Evolutionary conservation across 352 stramenopile genomes (phyloP), one percentile per base, ranked within the genome.

Genomic region (Phytophthora sojae): DNA sequence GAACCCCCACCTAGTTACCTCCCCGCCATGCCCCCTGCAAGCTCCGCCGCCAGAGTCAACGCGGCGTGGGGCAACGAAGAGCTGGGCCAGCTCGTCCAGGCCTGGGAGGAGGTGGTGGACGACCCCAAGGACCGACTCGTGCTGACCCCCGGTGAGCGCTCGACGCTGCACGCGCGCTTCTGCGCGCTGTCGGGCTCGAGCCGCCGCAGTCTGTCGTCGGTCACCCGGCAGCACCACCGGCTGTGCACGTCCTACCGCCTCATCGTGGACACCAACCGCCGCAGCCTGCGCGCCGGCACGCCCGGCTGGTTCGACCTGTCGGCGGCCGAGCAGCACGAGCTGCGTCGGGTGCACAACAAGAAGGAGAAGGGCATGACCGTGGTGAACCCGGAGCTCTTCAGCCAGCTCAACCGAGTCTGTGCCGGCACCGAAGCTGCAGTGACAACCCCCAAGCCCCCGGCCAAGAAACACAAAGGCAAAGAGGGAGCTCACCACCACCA

Each of bases 301-400:
- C 62, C 63, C 19, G 47, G 56, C 44, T 84, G 77, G 77, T 84
- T 82, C 52, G 64, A 80, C 1, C 44, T 84, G 32, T 69, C 77
- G 14, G 21, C 57, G 0, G 55, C 64, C 7, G 67, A 82, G 35
- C 74, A 77, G 42, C 64, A 73, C 32, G 69, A 78, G 35, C 63
- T 81, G 21, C 75, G 75, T 17, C 62, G 71, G 15, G 39, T 53
- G 5, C 49, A 60, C 42, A 71, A 44, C 11, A 73, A 79, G 45
- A 79, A 75, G 62, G 64, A 78, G 52, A 76, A 75, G 53, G 77
- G 68, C 5, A 66, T 82, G 67, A 76, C 68, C 6, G 44, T 71
- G 0, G 7, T 84, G 23, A 73, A 21, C 19, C 50, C 23, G 8
- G 64, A 80, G 19, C 57, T 84, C 9, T 84, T 82, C 45, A 25